phyloP scores from a whole-genome alignment of 305 asterid species.

The Ilex paraguariensis region DNA sequence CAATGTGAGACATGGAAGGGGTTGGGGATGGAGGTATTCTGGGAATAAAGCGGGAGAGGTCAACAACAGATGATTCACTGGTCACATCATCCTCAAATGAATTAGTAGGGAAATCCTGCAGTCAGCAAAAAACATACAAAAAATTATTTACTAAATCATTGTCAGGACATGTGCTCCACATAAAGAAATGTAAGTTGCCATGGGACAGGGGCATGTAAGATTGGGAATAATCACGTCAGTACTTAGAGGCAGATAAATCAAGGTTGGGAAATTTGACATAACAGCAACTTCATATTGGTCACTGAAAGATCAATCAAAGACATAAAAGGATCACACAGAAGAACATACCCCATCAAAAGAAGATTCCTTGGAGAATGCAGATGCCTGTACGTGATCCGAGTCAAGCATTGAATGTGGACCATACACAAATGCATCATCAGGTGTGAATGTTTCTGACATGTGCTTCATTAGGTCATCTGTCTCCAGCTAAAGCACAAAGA shows the following conservation, averaged over 20 bases:
- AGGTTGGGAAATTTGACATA: too few relatives aligned
- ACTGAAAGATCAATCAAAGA: background rate
- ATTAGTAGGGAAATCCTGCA: constrained; percentile 71
- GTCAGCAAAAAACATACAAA: constrained; percentile 2
- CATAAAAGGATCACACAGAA: background rate
- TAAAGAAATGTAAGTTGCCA: too few relatives aligned
- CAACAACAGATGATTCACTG: constrained; percentile 77
- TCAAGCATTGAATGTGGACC: constrained; percentile 63
- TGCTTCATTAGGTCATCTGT: constrained; percentile 58
- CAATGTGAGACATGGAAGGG: constrained; percentile 72
- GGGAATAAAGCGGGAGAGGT: constrained; percentile 66
- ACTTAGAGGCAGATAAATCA: too few relatives aligned
- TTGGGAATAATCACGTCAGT: too few relatives aligned
- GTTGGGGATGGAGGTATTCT: constrained; percentile 72
- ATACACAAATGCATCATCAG: constrained; percentile 82
- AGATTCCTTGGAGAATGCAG: constrained; percentile 56
- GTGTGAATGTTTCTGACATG: constrained; percentile 70
- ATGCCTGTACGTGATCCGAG: constrained; percentile 51
- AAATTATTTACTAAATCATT: background rate
- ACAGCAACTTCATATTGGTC: too few relatives aligned
- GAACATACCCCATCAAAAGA: constrained; percentile 73
- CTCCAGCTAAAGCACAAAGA: constrained; percentile 44
- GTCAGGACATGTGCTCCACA: too few relatives aligned
- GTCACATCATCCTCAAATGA: constrained; percentile 69
- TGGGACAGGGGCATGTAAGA: too few relatives aligned